These are phyloP conservation scores for Akanthomyces uredinophilus DNA, from an alignment of 2,329 filamentous ascomycete species.

Conservation along the genomic window DNA sequence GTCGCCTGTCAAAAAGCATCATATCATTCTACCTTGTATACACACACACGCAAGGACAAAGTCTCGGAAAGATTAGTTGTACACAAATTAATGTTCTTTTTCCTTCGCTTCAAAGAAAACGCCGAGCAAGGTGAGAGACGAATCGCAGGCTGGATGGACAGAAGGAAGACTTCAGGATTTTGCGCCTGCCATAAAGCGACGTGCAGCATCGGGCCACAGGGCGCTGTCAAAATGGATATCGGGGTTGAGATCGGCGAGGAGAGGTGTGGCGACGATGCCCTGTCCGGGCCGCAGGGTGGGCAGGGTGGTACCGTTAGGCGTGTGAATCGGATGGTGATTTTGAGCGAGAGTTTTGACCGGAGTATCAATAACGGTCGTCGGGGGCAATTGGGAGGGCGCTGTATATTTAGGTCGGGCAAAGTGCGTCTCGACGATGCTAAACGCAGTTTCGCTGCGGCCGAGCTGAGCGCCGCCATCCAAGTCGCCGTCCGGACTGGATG, in stretches of 20 bases:
- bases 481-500: constrained; percentile 10
- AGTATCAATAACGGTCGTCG: not conserved
- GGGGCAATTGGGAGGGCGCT: not conserved
- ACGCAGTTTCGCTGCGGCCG: constrained; percentile 10
- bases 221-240: constrained; percentile 10
- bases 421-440: constrained; percentile 2
- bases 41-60: not conserved
- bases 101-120: not conserved
- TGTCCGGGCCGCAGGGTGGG: not conserved
- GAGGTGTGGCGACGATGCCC: not conserved
- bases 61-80: constrained; percentile 4
- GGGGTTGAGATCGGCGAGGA: not conserved
- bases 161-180: not conserved
- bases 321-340: not conserved
- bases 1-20: not conserved
- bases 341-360: not conserved
- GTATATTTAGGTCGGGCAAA: not conserved
- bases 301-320: not conserved
- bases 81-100: not conserved
- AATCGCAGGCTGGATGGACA: not conserved
- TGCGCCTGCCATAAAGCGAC: constrained; percentile 8
- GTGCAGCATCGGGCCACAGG: constrained; percentile 7
- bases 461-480: constrained; percentile 12
- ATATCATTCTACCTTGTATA: constrained; percentile 9
- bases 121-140: not conserved